Conservation (phyloP, 305 asterid species). For the Fraxinus baroniana region DNA sequence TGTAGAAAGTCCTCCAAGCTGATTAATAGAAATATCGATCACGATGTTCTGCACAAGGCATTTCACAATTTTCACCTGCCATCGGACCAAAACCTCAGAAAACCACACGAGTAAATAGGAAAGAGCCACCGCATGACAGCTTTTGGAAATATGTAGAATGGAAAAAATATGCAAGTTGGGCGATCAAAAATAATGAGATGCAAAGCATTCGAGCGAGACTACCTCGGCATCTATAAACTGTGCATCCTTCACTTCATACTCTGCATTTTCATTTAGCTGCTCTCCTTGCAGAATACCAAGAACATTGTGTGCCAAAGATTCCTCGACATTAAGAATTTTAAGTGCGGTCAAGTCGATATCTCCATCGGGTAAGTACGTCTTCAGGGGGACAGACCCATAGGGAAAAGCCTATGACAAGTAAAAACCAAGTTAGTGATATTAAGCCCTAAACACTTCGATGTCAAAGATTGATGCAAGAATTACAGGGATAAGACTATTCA, state of each 20-base stretch:
- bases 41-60: slow-evolving; percentile 72
- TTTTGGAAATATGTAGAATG: not conserved
- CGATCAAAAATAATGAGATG: slow-evolving; percentile 9
- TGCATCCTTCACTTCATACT: slow-evolving; percentile 65
- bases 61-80: slow-evolving; percentile 95
- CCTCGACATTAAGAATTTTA: slow-evolving; percentile 47
- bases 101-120: not conserved
- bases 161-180: not conserved
- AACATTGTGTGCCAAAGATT: slow-evolving; percentile 56
- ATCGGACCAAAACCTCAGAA: slow-evolving; percentile 26
- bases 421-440: not conserved
- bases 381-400: slow-evolving; percentile 94
- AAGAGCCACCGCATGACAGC: not conserved
- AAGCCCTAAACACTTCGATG: not conserved
- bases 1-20: slow-evolving; percentile 88
- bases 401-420: slow-evolving; percentile 57
- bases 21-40: slow-evolving; percentile 85
- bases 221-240: slow-evolving; percentile 98
- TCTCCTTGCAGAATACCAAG: slow-evolving; percentile 61
- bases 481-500: not conserved
- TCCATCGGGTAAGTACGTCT: slow-evolving; percentile 93
- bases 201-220: slow-evolving; percentile 22
- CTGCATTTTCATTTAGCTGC: slow-evolving; percentile 59
- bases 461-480: not conserved
- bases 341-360: slow-evolving; percentile 85